phyloP scores from a whole-genome alignment of 139 green algal genomes.

The Chlamydomonas applanata region DNA sequence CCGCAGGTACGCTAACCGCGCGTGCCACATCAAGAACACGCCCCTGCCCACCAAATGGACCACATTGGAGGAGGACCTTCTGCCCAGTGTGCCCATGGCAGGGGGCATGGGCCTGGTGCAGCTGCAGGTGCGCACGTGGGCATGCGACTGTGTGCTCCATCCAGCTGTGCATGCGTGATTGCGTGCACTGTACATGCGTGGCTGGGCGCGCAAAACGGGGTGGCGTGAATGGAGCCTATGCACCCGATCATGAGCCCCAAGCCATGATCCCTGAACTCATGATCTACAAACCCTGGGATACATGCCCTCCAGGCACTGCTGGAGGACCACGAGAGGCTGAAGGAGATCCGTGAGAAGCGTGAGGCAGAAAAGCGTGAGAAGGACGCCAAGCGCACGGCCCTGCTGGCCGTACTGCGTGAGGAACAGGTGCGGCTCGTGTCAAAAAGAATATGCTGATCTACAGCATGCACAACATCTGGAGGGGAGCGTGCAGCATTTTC shows the following conservation, averaged over 20 bases:
- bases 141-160: too few relatives aligned
- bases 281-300: neutral
- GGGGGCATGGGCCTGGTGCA: slow-evolving; percentile 46
- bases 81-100: slow-evolving; percentile 47
- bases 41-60: slow-evolving; percentile 57
- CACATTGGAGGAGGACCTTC: slow-evolving; percentile 63
- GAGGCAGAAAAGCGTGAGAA: slow-evolving; percentile 45
- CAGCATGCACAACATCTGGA: too few relatives aligned
- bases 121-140: slow-evolving; percentile 43
- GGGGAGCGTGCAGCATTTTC: too few relatives aligned
- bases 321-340: slow-evolving; percentile 49
- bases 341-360: slow-evolving; percentile 42
- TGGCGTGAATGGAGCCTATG: neutral
- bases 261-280: neutral
- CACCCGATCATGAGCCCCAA: neutral
- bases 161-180: too few relatives aligned
- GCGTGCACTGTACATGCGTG: neutral
- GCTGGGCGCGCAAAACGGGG: neutral
- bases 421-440: slow-evolving; percentile 6
- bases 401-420: slow-evolving; percentile 17
- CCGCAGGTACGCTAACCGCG: slow-evolving; percentile 43
- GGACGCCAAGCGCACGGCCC: slow-evolving; percentile 37
- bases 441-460: too few relatives aligned
- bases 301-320: slow-evolving; percentile 34
- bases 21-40: slow-evolving; percentile 63